These are phyloP conservation scores for Lyophyllum decastes DNA, from an alignment of 768 basidiomycete species.

Conservation along the genomic window DNA sequence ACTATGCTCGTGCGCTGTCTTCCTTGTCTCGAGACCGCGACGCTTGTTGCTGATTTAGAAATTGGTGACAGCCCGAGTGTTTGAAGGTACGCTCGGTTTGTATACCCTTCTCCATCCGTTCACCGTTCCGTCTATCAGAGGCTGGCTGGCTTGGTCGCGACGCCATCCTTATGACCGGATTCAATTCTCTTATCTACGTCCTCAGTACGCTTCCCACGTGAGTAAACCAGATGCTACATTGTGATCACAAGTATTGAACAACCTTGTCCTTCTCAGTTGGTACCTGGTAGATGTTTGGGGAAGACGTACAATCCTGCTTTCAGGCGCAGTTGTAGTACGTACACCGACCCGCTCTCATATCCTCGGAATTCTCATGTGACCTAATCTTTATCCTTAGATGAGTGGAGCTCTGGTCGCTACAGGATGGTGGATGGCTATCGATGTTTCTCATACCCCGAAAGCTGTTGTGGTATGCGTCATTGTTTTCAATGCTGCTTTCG, in stretches of 20 bases:
- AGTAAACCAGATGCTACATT: constrained; percentile 21
- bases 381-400: constrained; percentile 56
- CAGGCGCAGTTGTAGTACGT: constrained; percentile 69
- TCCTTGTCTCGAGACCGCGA: neutral
- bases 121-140: constrained; percentile 39
- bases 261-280: constrained; percentile 55
- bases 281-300: constrained; percentile 85
- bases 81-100: constrained; percentile 66
- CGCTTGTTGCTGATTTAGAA: neutral
- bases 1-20: constrained; percentile 79
- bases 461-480: constrained; percentile 90
- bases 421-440: constrained; percentile 94
- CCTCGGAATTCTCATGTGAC: neutral
- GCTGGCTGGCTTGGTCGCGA: constrained; percentile 88
- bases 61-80: constrained; percentile 70
- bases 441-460: constrained; percentile 80
- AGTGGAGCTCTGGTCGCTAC: constrained; percentile 74
- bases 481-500: constrained; percentile 92
- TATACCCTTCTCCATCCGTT: neutral
- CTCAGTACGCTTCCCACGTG: constrained; percentile 73
- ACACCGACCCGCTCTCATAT: neutral
- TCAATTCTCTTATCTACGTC: constrained; percentile 75
- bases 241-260: constrained; percentile 1
- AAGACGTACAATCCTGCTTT: constrained; percentile 75
- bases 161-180: constrained; percentile 87